Percentiles rank a stretch among this genome's conserved stretches.
Evolutionary conservation across 139 green algal genomes (phyloP).

Genomic region (Volvox reticuliferus): DNA sequence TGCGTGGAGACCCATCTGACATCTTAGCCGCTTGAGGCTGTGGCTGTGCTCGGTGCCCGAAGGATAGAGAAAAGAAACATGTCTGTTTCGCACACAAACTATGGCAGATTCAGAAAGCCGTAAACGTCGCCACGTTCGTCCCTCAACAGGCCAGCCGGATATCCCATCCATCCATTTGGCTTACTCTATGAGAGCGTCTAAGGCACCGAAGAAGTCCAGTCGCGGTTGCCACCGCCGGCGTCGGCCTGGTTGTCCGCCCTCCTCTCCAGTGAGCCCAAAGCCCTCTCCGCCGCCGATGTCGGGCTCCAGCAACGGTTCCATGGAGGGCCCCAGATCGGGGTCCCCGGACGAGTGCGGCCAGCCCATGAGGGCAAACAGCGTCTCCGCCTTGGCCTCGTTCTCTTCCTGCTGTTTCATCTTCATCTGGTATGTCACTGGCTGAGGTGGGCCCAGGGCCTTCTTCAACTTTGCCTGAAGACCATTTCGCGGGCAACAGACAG

Average conservation of each 20-base stretch:
- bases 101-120: too few relatives aligned
- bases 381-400: constrained; percentile 33
- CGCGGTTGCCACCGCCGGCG: background rate
- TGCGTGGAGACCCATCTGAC: too few relatives aligned
- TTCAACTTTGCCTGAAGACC: constrained; percentile 23
- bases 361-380: background rate
- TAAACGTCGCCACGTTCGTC: too few relatives aligned
- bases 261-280: background rate
- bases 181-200: constrained; percentile 17
- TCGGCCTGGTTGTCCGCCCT: background rate
- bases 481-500: background rate
- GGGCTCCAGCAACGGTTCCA: background rate
- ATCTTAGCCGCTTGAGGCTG: too few relatives aligned
- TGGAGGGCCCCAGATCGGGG: constrained; percentile 2
- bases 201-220: background rate
- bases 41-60: too few relatives aligned
- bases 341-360: constrained; percentile 36
- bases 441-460: constrained; percentile 22
- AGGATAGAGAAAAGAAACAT: too few relatives aligned
- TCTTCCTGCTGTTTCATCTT: constrained; percentile 18
- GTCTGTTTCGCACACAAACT: too few relatives aligned
- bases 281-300: background rate
- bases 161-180: background rate
- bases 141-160: too few relatives aligned
- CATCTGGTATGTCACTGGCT: constrained; percentile 30